These are phyloP conservation scores for Metschnikowia gelsemii DNA, from an alignment of 805 yeast genomes.

Conservation along the genomic window DNA sequence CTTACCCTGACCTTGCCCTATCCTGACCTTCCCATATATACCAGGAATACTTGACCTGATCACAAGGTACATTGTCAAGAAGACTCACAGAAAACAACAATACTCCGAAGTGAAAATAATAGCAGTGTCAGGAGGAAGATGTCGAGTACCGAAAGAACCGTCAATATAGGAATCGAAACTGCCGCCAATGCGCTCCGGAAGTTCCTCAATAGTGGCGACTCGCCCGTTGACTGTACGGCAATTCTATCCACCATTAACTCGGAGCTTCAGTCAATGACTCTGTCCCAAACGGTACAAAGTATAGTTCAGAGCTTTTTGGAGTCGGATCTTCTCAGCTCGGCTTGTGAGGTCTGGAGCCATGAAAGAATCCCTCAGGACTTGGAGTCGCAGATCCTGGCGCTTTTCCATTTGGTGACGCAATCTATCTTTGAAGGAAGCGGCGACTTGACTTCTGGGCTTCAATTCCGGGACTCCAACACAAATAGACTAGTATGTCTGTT, in stretches of 20 bases:
- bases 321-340: constrained; percentile 15
- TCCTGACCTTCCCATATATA: too few species aligned
- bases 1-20: too few species aligned
- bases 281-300: constrained; percentile 10
- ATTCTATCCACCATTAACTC: constrained; percentile 15
- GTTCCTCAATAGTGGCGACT: constrained; percentile 14
- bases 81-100: too few species aligned
- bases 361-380: constrained; percentile 5
- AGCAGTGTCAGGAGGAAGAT: constrained; percentile 3
- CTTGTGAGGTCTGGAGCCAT: constrained; percentile 15
- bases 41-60: too few species aligned
- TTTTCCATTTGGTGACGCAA: constrained; percentile 14
- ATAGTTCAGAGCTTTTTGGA: constrained; percentile 13
- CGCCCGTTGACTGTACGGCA: constrained; percentile 14
- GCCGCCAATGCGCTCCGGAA: constrained; percentile 16
- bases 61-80: too few species aligned
- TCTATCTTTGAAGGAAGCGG: constrained; percentile 13
- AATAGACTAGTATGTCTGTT: constrained; percentile 12
- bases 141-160: constrained; percentile 12
- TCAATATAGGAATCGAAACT: constrained; percentile 16
- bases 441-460: constrained; percentile 10
- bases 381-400: constrained; percentile 11
- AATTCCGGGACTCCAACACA: constrained; percentile 12
- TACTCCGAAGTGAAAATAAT: too few species aligned
- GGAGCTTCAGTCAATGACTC: constrained; percentile 12